phyloP scores from a whole-genome alignment of 768 basidiomycete genomes.

The Tremella mesenterica region DNA sequence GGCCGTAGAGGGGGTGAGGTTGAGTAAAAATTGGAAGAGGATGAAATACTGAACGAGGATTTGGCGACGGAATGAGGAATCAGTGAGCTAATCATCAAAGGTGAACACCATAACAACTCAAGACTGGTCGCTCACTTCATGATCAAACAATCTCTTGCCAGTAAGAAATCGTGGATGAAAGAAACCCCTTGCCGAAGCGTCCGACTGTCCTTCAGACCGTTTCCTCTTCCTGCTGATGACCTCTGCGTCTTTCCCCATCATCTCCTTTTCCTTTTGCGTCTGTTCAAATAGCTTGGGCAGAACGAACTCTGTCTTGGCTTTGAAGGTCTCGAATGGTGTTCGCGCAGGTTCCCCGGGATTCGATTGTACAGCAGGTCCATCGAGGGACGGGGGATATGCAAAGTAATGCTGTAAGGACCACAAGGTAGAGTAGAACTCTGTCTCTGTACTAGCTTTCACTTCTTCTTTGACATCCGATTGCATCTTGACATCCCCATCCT shows the following conservation, averaged over 20 bases:
- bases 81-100: constrained; percentile 21
- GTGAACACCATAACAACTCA: neutral
- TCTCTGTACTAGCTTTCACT: constrained; percentile 2
- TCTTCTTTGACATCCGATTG: neutral
- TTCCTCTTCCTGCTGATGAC: constrained; percentile 20
- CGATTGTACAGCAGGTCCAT: constrained; percentile 10
- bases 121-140: constrained; percentile 28
- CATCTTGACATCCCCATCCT: constrained; percentile 18
- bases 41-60: constrained; percentile 41
- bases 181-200: constrained; percentile 12
- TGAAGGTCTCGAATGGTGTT: constrained; percentile 31
- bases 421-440: constrained; percentile 33
- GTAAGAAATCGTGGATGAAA: constrained; percentile 38
- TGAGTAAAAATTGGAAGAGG: constrained; percentile 38
- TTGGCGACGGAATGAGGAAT: constrained; percentile 36
- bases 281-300: constrained; percentile 32
- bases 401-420: constrained; percentile 41
- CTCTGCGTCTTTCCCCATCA: constrained; percentile 25
- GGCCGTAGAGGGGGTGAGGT: constrained; percentile 32
- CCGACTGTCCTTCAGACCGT: constrained; percentile 12
- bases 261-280: constrained; percentile 29
- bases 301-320: constrained; percentile 31
- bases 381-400: constrained; percentile 29
- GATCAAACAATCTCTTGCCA: constrained; percentile 27
- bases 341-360: constrained; percentile 1